Percentiles rank a stretch among this genome's conserved stretches.
Evolutionary conservation across 73 alveolate species (phyloP).

Genomic region (Tetrahymena thermophila): DNA sequence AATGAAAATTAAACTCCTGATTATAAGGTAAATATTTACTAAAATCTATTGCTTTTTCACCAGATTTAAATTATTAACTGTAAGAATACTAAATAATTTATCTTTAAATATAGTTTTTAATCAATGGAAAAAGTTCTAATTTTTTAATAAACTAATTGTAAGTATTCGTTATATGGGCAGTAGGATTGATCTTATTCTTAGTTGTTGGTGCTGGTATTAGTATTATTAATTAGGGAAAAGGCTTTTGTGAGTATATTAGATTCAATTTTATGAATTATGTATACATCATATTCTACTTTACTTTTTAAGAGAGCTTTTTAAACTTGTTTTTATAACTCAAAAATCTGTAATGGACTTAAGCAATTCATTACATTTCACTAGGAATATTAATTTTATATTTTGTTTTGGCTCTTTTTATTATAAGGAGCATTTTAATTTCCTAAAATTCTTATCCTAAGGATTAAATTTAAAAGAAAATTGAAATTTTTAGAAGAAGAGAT

Average conservation of each 20-base stretch:
- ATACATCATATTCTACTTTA: not conserved
- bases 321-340: not conserved
- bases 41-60: not conserved
- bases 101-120: not conserved
- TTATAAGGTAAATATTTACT: not conserved
- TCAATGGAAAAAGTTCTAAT: not conserved
- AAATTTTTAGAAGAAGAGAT: not conserved
- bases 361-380: not conserved
- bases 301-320: not conserved
- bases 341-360: not conserved
- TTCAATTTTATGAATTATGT: not conserved
- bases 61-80: not conserved
- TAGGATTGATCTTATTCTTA: not conserved
- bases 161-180: not conserved
- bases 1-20: not conserved
- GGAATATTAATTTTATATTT: not conserved
- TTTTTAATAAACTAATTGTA: not conserved
- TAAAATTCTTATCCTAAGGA: not conserved
- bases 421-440: not conserved
- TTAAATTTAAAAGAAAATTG: not conserved
- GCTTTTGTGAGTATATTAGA: not conserved
- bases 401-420: not conserved
- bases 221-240: not conserved
- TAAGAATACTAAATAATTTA: not conserved
- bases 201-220: not conserved